Base-by-base conservation (phyloP, 768 basidiomycete species). In the Glaciozyma martinii region DNA sequence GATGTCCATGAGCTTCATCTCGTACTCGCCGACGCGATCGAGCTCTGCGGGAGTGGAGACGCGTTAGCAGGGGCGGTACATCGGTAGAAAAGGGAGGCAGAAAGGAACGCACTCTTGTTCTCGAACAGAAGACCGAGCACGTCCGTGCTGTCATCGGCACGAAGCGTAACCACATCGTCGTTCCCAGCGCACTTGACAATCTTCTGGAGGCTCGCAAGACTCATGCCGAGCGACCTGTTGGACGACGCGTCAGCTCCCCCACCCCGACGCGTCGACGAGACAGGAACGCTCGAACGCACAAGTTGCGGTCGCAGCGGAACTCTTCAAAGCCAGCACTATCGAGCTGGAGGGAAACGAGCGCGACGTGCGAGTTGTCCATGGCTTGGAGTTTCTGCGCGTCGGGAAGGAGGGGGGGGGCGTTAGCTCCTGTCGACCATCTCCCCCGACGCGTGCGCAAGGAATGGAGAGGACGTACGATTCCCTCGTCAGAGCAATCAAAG, bases 311-410 rank as follows among this genome's bases (percentile, higher is more conserved):
- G 75, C 94, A 98, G 70, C 95, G 86, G 78, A 87, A 99, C 59
- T 81, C 80, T 72, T 84, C 82, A 82, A 99, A 98, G 40, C 89
- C 90, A 0, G 82, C 79, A 1, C 84, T 83, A 47, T 86, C 79
- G 37, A 99, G 82, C 66, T 87, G 83, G 55, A 95, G 90, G 12
- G 90, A 80, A 47, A 99, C 94, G 71, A 98, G 88, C 1, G 94
- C 95, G 73, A 99, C 94, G 78, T 98, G 94, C 3, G 94, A 95
- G 82, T 97, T 98, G 80, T 98, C 95, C 94, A 98, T 99, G 5
- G 94, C 95, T 80, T 98, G 94, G 7, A 99, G 83, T 61, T 84
- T 84, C 85, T 86, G 7, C 23, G 16, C 19, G 32, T 32, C 65
- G 19, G 70, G 59, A n/a, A 23, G 70, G 59, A n/a, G 16, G 46